Evolutionary conservation across 1,284 basidiomycete genomes (phyloP).

Genomic region (Takashimella koratensis): DNA sequence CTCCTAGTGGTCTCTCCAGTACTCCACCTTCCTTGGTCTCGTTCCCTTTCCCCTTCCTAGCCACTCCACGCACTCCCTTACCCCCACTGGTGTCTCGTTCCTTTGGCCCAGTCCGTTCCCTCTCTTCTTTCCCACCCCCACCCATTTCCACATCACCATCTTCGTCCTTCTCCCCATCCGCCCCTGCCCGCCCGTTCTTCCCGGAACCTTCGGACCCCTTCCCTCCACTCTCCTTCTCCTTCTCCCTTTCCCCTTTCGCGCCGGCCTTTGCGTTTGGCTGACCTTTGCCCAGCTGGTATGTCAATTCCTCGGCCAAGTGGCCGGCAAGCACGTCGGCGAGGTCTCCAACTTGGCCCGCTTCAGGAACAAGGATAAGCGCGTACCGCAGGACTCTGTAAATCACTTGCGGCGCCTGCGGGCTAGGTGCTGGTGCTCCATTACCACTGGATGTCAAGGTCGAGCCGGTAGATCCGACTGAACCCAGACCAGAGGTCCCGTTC

Average conservation of each 20-base stretch:
- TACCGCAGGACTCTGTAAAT: conserved; percentile 10
- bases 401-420: conserved; percentile 11
- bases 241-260: background rate
- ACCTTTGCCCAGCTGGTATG: conserved; percentile 17
- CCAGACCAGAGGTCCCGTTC: background rate
- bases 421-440: background rate
- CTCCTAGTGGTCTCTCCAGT: background rate
- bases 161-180: conserved; percentile 2
- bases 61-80: background rate
- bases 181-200: background rate
- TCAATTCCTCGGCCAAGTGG: conserved; percentile 26
- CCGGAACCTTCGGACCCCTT: too few relatives aligned
- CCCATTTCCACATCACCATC: conserved; percentile 1
- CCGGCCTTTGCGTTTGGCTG: too few relatives aligned
- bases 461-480: background rate
- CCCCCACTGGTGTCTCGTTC: background rate
- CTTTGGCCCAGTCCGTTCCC: background rate
- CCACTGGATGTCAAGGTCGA: background rate
- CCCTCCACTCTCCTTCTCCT: background rate
- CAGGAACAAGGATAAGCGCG: conserved; percentile 3
- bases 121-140: background rate
- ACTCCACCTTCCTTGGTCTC: background rate
- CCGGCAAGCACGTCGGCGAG: conserved; percentile 10
- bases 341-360: conserved; percentile 1
- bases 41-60: background rate